phyloP scores from a whole-genome alignment of 2,329 filamentous ascomycete species.

The Colletotrichum scovillei region DNA sequence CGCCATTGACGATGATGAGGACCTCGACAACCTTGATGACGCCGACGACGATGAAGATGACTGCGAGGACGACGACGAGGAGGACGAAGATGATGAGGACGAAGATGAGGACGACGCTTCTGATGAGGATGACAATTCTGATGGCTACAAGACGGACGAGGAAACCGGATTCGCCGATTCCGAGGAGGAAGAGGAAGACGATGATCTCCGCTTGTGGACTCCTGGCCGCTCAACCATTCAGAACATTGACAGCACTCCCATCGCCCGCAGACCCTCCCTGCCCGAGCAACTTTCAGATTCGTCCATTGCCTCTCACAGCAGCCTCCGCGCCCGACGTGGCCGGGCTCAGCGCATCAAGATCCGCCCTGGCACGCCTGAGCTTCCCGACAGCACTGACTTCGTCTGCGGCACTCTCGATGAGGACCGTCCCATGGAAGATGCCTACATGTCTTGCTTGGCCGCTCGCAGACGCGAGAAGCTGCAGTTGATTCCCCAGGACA shows the following conservation, averaged over 20 bases:
- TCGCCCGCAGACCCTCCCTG: constrained; percentile 53
- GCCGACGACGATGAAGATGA: constrained; percentile 63
- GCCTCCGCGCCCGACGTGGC: constrained; percentile 45
- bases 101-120: constrained; percentile 63
- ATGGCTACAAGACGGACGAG: constrained; percentile 82
- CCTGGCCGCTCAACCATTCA: constrained; percentile 55
- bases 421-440: constrained; percentile 92
- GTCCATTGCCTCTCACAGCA: constrained; percentile 63
- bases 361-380: constrained; percentile 78
- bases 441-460: constrained; percentile 87
- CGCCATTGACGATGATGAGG: constrained; percentile 54
- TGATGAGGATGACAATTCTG: constrained; percentile 64
- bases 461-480: constrained; percentile 85
- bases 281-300: constrained; percentile 68
- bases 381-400: constrained; percentile 98
- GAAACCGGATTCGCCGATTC: constrained; percentile 77
- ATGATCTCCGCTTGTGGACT: constrained; percentile 73
- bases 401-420: constrained; percentile 99
- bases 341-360: constrained; percentile 61
- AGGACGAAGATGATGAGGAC: constrained; percentile 62
- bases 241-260: constrained; percentile 48
- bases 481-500: constrained; percentile 89
- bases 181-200: constrained; percentile 73
- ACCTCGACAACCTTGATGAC: constrained; percentile 61
- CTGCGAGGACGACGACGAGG: constrained; percentile 63